Base-by-base conservation (phyloP, 2,329 filamentous ascomycete genomes). In the Thielaviopsis musarum region DNA sequence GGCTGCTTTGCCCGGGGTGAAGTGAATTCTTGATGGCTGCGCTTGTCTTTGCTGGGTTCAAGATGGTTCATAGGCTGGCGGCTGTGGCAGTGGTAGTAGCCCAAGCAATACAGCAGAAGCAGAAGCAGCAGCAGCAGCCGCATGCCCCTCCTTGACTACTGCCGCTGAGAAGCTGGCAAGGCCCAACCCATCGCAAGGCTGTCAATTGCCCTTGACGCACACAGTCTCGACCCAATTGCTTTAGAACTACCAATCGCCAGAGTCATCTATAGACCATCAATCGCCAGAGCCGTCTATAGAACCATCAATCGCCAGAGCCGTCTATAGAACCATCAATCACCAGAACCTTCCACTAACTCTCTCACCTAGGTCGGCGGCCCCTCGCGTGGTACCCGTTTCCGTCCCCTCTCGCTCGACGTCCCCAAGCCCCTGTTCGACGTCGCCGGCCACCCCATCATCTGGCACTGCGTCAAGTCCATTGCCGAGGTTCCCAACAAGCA, bases 381-480 rank as follows among this genome's bases (percentile, higher is more conserved):
- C 59, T 96, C 91, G 61, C 83, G 93, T 78, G 93, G 93, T 70
- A 98, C 93, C 63, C 83, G 93, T 65, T 97, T 97, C 76, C 83
- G 93, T 66, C 93, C 93, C 67, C 80, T 98, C 66, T 95, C 90
- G 59, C 86, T 97, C 67, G 93, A 98, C 74, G 79, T 96, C 60
- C 93, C 93, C 66, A 97, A 97, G 89, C 93, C 93, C 64, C 87
- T 98, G 66, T 97, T 98, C 77, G 91, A 96, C 72, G 90, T 98
- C 69, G 93, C 93, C 66, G 93, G 93, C 66, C 93, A 98, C 74
- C 90, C 91, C 66, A 97, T 98, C 75, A 90, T 97, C 77, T 91
- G 91, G 80, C 93, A 98, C 78, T 95, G 91, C 78, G 82, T 98
- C 70, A 87, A 86, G 68, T 90, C 93, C 68, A 81, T 97, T 68